phyloP scores from a whole-genome alignment of 73 alveolate genomes.

The Durusdinium trenchii region DNA sequence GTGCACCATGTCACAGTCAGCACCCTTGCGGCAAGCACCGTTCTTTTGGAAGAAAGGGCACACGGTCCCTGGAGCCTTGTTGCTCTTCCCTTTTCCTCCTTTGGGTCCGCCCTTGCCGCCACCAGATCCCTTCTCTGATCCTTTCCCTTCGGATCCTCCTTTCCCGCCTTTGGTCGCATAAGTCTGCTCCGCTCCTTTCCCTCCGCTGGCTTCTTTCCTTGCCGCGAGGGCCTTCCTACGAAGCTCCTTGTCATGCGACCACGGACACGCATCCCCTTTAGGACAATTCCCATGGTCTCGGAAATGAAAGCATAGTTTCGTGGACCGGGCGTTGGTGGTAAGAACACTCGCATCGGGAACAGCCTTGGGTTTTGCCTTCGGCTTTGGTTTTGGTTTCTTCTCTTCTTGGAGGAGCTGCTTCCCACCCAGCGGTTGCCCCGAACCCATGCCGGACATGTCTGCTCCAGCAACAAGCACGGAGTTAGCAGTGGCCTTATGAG shows the following conservation, averaged over 20 bases:
- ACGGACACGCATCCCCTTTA: slow-evolving; percentile 6
- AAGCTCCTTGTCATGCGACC: slow-evolving; percentile 47
- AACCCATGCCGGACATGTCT: too few relatives aligned
- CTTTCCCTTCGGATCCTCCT: not conserved
- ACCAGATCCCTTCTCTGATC: not conserved
- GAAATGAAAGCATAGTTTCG: not conserved
- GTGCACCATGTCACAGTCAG: not conserved
- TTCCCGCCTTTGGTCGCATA: not conserved
- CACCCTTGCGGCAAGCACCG: not conserved
- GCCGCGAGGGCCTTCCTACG: slow-evolving; percentile 33
- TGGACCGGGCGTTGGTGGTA: not conserved
- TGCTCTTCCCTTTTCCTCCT: not conserved
- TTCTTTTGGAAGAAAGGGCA: not conserved
- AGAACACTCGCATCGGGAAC: not conserved
- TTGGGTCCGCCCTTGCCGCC: not conserved
- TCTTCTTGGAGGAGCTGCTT: too few relatives aligned
- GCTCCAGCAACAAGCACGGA: not conserved
- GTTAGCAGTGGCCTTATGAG: not conserved
- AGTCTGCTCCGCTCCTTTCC: not conserved
- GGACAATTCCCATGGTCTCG: slow-evolving; percentile 39
- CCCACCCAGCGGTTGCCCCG: too few relatives aligned
- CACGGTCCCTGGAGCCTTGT: not conserved
- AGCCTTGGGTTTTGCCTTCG: not conserved
- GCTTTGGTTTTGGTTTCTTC: too few relatives aligned
- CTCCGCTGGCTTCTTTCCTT: not conserved